These are phyloP conservation scores for Emericellopsis atlantica DNA, from an alignment of 2,329 filamentous ascomycete genomes.

Conservation along the genomic window DNA sequence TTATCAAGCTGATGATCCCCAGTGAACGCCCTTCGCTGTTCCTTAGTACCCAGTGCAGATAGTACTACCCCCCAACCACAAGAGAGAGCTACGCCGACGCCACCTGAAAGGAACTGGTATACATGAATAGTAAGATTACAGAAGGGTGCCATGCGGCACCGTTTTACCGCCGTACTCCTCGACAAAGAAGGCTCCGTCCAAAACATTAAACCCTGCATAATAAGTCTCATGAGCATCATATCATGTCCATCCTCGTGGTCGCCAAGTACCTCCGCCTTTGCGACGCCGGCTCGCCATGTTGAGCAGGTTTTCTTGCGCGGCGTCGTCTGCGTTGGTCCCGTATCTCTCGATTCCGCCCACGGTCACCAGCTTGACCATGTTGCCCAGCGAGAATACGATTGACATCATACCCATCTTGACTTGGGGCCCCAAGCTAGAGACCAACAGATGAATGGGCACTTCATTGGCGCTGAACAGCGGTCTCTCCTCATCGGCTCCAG, in stretches of 20 bases:
- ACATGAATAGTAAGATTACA: too few species aligned
- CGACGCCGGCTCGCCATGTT: slow-evolving; percentile 23
- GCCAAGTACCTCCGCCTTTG: slow-evolving; percentile 11
- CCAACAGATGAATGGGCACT: slow-evolving; percentile 43
- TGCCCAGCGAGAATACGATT: slow-evolving; percentile 59
- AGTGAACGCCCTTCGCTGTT: too few species aligned
- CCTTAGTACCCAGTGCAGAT: too few species aligned
- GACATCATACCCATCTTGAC: slow-evolving; percentile 48
- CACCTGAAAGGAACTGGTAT: too few species aligned
- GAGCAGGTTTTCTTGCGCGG: slow-evolving; percentile 15
- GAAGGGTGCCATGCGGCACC: too few species aligned
- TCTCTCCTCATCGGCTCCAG: slow-evolving; percentile 29
- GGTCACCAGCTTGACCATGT: slow-evolving; percentile 58
- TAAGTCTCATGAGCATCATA: not conserved
- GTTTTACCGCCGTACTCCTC: too few species aligned
- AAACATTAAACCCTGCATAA: too few species aligned
- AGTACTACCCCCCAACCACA: too few species aligned
- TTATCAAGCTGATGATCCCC: too few species aligned
- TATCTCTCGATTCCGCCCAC: slow-evolving; percentile 51
- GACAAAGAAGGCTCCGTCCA: too few species aligned
- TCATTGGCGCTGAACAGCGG: slow-evolving; percentile 28
- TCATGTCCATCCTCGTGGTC: slow-evolving; percentile 1
- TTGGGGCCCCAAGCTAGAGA: slow-evolving; percentile 54
- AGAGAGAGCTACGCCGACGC: too few species aligned
- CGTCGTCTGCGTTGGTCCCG: slow-evolving; percentile 24